phyloP scores from a whole-genome alignment of 208 protist species.

The Strigomonas galati region DNA sequence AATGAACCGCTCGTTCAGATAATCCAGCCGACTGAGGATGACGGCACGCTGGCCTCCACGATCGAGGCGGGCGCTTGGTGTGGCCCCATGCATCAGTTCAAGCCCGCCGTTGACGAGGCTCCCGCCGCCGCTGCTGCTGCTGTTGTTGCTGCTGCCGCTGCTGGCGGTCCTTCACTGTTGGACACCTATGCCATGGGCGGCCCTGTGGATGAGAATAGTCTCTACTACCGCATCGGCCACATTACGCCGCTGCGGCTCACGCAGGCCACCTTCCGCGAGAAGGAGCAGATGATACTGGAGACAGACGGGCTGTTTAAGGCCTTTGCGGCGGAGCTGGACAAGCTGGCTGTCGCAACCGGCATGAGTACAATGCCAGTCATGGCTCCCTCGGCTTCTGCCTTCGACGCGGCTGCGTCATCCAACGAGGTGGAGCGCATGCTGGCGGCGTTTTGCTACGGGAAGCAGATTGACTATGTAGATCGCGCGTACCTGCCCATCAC shows the following conservation, averaged over 20 bases:
- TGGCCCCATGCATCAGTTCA: slow-evolving; percentile 28
- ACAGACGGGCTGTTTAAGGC: not conserved
- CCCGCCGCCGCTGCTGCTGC: not conserved
- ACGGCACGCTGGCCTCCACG: no score
- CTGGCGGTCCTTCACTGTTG: no score
- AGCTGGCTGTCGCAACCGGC: not conserved
- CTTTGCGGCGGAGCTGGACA: slow-evolving; percentile 5
- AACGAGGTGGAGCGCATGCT: slow-evolving; percentile 10
- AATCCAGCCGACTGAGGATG: no score
- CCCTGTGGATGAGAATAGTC: no score
- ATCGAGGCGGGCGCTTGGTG: slow-evolving; percentile 15
- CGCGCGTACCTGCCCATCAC: slow-evolving; percentile 42
- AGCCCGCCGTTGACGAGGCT: no score
- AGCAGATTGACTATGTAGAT: slow-evolving; percentile 55
- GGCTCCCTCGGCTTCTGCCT: no score
- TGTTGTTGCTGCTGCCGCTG: no score
- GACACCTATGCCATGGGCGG: no score
- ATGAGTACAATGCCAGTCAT: not conserved
- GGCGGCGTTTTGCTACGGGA: slow-evolving; percentile 34
- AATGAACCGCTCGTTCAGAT: no score
- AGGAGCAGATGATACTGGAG: not conserved
- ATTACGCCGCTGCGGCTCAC: not conserved
- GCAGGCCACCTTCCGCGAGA: slow-evolving; percentile 3
- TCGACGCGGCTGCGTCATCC: no score
- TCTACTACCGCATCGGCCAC: no score